Evolutionary conservation across 2,329 filamentous ascomycete species (phyloP), one percentile per base, ranked within the genome.

Genomic region (Emergomyces pasteurianus): DNA sequence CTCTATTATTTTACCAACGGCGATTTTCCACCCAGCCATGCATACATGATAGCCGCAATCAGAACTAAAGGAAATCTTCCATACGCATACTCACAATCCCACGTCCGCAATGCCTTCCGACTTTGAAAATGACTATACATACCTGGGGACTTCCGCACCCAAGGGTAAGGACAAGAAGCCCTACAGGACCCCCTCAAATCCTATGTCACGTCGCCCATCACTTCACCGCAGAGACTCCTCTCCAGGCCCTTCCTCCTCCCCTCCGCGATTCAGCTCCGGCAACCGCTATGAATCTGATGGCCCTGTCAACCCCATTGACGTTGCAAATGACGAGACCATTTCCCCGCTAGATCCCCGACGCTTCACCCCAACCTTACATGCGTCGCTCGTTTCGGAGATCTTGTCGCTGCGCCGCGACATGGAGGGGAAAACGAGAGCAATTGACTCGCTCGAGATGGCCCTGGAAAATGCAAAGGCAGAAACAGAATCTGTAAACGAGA

Each of bases 301-400:
- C 66, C 69, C 70, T 60, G 70, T 75, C 65, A 66, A 67, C 59
- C 65, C 73, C 26, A 70, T 74, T 16, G 71, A 74, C 61, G 60
- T 68, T 50, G 64, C 68, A n/a, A 69, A 73, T 28, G 72, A 92
- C 65, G 88, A 92, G 64, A 83, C 78, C 52, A 85, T 91, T 40
- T 84, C 83, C 2, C 85, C 90, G 26, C 79, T 96, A 36, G 94
- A 99, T 70, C 91, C 94, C 2, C 85, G 92, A 60, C 84, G 94
- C 43, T 96, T 99, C 70, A 99, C 94, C 0, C 94, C 94, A 1
- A 97, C 92, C 0, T 78, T 99, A 12, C 94, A 97, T 73, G 94
- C 94, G 9, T 96, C 90, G 57, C 79, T 99, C 7, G 92, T 99
- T 0, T 92, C 92, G 0, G 94, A 99, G 73, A 99, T 99, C 64